Base-by-base conservation (phyloP, 768 basidiomycete species). In the Lactifluus hygrophoroides region DNA sequence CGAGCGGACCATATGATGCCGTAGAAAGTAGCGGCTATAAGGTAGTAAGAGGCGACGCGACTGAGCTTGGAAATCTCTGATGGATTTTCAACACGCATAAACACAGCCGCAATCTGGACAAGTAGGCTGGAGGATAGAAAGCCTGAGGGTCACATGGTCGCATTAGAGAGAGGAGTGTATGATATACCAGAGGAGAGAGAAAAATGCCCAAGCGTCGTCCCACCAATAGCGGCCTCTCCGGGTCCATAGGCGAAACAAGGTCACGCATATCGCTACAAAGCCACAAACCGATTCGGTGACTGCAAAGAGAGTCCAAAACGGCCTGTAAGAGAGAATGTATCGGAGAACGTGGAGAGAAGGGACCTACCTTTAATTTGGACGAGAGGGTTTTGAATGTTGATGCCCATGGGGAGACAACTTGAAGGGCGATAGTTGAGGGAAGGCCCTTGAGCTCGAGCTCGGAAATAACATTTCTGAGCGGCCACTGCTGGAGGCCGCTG, bases 1-100 rank as follows among this genome's bases (percentile, higher is more conserved):
- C 80, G 75, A 2, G 80, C 67, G 25, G 53, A 58, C 67, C 67
- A 68, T 25, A 68, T 68, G 56, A 68, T 52, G 11, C 54, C 32
- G 64, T 68, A 68, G 49, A 68, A 68, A 3, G 66, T 57, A 3
- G 56, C 45, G 10, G 67, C 64, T 64, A 67, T 66, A 52, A 68
- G 64, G 56, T 68, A 67, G 62, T 68, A 68, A 3, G 62, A 60
- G 9, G 65, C 66, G 19, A 68, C 44, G 51, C 61, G 65, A 42
- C 32, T 58, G n/a, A 61, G 57, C 19, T 54, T 58, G 1, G 67
- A 63, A 21, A 68, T 30, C 3, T 57, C 57, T 1, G 19, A 28
- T 7, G 63, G 49, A 4, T 66, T 27, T 0, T 62, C 59, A 10
- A 67, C 65, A 54, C 67, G 66, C 60, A 68, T 60, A 50, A 67